Base-by-base conservation (phyloP, 106 monocot genomes). In the Allium cepa region DNA sequence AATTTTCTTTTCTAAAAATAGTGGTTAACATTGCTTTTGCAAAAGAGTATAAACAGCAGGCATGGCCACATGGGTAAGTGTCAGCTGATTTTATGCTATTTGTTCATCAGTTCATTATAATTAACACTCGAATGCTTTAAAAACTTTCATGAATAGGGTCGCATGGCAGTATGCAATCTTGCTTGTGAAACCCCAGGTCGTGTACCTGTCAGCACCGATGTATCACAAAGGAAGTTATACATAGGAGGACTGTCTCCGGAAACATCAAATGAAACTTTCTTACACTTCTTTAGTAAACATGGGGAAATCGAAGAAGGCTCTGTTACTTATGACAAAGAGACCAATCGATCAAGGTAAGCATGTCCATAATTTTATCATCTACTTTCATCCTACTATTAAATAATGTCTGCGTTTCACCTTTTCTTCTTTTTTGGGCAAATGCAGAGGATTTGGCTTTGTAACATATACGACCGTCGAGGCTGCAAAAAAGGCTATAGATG, bases 241-340 rank as follows among this genome's bases (percentile, higher is more conserved):
- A 74, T 84, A 26, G 84, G 84, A 62, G 84, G 84, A 47, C 70
- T 84, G 2, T 76, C 84, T 46, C 84, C 84, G 13, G 79, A 84
- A 8, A 69, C 69, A 55, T 73, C 84, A 64, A 84, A 59, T 57
- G 84, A 79, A 70, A 50, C n/a, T 46, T 74, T 84, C 59, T 79
- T 84, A 17, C 76, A 63, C 70, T 80, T 84, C 66, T 84, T 84
- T 26, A 6, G 76, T 10, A 84, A 73, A 57, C 70, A 84, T 71
- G 84, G 84, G 60, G 84, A 84, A 57, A 84, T 84, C 60, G 84
- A 84, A 70, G 84, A 84, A 76, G 84, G 84, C 12, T 84, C 84
- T 3, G 84, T 84, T 62, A 79, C 84, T 48, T 84, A 73, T 84
- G 76, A 79, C 48, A 80, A 74, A 71, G 79, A 80, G 11, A 79